These are phyloP conservation scores for Paecilomyces fulvus DNA, from an alignment of 2,329 filamentous ascomycete genomes.

Conservation along the genomic window DNA sequence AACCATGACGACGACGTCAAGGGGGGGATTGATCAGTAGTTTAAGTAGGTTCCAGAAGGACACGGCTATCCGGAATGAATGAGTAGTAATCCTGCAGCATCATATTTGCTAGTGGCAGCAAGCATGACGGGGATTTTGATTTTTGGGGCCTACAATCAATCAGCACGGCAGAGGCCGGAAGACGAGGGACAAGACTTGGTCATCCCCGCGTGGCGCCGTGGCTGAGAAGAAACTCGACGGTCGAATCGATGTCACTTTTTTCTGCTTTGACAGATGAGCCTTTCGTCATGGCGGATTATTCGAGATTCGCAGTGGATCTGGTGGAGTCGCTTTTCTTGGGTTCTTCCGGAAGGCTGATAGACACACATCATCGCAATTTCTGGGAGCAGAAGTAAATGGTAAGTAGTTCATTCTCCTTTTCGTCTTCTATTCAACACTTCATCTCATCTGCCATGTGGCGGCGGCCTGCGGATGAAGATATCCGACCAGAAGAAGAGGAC, in stretches of 20 bases:
- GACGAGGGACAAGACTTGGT: background rate
- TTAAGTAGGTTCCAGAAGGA: background rate
- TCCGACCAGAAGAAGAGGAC: background rate
- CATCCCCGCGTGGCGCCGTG: slow-evolving; percentile 1
- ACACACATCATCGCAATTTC: background rate
- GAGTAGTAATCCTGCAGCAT: background rate
- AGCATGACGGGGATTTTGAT: background rate
- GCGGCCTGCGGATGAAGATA: background rate
- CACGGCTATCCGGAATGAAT: background rate
- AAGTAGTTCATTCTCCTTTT: background rate
- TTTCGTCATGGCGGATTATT: background rate
- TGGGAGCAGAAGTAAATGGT: background rate
- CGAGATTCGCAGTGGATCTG: background rate
- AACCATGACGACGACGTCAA: background rate
- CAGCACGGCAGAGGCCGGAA: background rate
- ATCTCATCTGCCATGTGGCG: background rate
- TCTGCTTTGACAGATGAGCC: background rate
- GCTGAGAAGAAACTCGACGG: background rate
- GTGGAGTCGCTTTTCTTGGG: background rate
- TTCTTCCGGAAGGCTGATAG: background rate
- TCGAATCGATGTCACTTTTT: background rate
- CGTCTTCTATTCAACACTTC: background rate
- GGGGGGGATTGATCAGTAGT: background rate
- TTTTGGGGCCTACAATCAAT: background rate
- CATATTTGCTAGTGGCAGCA: background rate